phyloP scores from a whole-genome alignment of 352 stramenopile genomes.

The Globisporangium paroecandrum region DNA sequence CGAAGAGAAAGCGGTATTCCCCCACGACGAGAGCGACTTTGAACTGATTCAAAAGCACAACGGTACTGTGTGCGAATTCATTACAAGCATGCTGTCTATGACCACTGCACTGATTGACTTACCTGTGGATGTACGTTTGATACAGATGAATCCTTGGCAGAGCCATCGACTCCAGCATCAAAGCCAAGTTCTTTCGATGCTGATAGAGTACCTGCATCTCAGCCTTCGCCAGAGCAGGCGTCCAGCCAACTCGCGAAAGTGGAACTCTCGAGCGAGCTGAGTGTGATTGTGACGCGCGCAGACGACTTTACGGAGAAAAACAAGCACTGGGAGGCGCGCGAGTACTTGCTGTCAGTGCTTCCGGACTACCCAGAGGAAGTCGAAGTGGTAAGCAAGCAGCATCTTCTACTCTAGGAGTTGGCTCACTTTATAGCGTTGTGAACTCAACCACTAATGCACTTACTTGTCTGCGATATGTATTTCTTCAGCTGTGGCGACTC shows the following conservation, averaged over 20 bases:
- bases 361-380: constrained; percentile 35
- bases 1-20: constrained; percentile 54
- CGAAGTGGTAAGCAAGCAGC: constrained; percentile 36
- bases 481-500: constrained; percentile 54
- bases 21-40: constrained; percentile 51
- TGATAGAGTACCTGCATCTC: constrained; percentile 12
- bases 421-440: not conserved
- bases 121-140: not conserved
- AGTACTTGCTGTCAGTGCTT: constrained; percentile 42
- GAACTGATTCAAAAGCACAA: constrained; percentile 50
- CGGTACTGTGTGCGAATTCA: constrained; percentile 12
- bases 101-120: not conserved
- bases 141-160: constrained; percentile 11
- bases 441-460: not conserved
- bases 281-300: constrained; percentile 29
- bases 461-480: not conserved
- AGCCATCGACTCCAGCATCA: not conserved
- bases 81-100: too few species aligned
- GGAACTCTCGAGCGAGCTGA: constrained; percentile 24
- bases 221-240: not conserved
- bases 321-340: constrained; percentile 33
- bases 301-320: constrained; percentile 54
- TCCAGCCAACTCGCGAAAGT: constrained; percentile 31
- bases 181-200: not conserved
- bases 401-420: not conserved